Percentiles rank a stretch among this genome's conserved stretches.
These are phyloP conservation scores for Cupressus sempervirens DNA, from an alignment of 75 land plant genomes.

Conservation along the genomic window DNA sequence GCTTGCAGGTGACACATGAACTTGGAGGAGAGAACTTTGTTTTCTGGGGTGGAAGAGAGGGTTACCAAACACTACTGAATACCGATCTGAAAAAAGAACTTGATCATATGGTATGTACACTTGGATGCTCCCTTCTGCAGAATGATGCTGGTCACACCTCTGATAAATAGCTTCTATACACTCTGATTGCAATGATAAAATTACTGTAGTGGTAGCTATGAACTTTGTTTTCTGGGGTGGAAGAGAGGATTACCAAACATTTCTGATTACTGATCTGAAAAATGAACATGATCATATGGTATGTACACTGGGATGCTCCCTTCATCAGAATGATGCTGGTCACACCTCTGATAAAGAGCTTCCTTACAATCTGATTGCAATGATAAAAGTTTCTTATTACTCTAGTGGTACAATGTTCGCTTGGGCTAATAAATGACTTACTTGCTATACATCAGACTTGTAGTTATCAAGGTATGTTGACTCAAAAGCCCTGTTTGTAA, in stretches of 20 bases:
- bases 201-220: not conserved
- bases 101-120: constrained; percentile 72
- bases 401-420: not conserved
- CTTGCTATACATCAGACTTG: not conserved
- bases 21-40: constrained; percentile 97
- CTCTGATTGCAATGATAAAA: not conserved
- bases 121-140: not conserved
- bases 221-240: constrained; percentile 99
- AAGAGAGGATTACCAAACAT: constrained; percentile 90
- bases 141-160: not conserved
- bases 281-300: constrained; percentile 96
- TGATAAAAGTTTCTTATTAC: too few species aligned
- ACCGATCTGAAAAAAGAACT: constrained; percentile 93
- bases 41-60: constrained; percentile 98
- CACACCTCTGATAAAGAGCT: not conserved
- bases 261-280: constrained; percentile 87
- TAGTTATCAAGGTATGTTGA: not conserved
- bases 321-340: not conserved
- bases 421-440: not conserved
- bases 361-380: too few species aligned
- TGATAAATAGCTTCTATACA: not conserved
- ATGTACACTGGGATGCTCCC: not conserved
- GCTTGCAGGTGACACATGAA: constrained; percentile 77
- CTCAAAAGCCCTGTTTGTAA: not conserved
- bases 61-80: constrained; percentile 89